Evolutionary conservation across 768 basidiomycete species (phyloP).

Genomic region (Trametes gibbosa): DNA sequence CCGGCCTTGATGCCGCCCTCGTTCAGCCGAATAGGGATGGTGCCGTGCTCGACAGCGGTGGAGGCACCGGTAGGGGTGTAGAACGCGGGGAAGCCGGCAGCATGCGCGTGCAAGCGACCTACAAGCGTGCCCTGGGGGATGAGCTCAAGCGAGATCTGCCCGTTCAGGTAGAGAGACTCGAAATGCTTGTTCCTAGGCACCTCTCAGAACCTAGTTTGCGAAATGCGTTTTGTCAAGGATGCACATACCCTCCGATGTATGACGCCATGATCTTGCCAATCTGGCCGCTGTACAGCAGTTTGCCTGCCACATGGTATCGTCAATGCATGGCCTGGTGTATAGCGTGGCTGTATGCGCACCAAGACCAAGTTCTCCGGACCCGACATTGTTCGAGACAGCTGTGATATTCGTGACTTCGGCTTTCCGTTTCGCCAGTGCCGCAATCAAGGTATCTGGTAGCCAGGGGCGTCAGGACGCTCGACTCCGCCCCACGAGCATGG

Average conservation of each 20-base stretch:
- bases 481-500: too few relatives aligned
- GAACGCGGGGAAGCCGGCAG: slow-evolving; percentile 92
- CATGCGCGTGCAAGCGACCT: slow-evolving; percentile 84
- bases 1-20: slow-evolving; percentile 70
- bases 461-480: too few relatives aligned
- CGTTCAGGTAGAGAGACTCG: slow-evolving; percentile 75
- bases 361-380: slow-evolving; percentile 64
- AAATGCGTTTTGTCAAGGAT: too few relatives aligned
- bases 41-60: slow-evolving; percentile 78
- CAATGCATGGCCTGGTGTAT: background rate
- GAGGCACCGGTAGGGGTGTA: slow-evolving; percentile 88
- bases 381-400: slow-evolving; percentile 89
- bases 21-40: slow-evolving; percentile 77
- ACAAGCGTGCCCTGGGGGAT: slow-evolving; percentile 91
- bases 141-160: slow-evolving; percentile 80
- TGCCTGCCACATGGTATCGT: slow-evolving; percentile 44
- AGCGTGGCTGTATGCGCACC: slow-evolving; percentile 38
- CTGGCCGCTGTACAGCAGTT: slow-evolving; percentile 70
- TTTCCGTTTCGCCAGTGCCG: slow-evolving; percentile 68
- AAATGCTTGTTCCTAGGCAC: slow-evolving; percentile 78
- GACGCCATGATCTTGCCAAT: slow-evolving; percentile 84
- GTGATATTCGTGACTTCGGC: slow-evolving; percentile 76
- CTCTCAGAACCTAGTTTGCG: too few relatives aligned
- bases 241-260: slow-evolving; percentile 75
- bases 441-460: slow-evolving; percentile 71